Evolutionary conservation across 176 grass and related monocot species (phyloP).

Genomic region (Otatea glauca): DNA sequence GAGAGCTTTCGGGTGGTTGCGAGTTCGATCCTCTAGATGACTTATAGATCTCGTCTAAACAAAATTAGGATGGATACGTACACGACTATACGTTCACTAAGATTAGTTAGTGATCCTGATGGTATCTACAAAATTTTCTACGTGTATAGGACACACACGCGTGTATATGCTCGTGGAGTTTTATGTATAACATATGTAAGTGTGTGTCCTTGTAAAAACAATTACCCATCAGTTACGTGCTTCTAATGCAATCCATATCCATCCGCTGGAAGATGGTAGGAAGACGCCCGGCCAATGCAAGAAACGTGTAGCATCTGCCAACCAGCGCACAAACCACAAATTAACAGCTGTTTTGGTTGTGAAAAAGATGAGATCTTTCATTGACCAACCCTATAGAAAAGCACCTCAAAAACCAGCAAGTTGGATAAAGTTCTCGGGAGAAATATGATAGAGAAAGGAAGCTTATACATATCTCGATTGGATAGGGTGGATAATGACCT

Average conservation of each 20-base stretch:
- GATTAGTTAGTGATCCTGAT: too few species aligned
- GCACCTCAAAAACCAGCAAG: too few species aligned
- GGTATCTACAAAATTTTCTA: too few species aligned
- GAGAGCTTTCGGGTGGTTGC: too few species aligned
- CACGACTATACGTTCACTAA: too few species aligned
- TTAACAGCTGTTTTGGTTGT: neutral
- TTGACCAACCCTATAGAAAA: slow-evolving; percentile 12
- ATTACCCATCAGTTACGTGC: slow-evolving; percentile 49
- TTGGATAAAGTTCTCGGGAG: neutral
- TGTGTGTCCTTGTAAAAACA: neutral
- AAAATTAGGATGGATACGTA: too few species aligned
- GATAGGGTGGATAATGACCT: neutral
- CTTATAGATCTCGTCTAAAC: too few species aligned
- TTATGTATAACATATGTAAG: too few species aligned
- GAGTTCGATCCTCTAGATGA: too few species aligned
- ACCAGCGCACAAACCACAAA: neutral
- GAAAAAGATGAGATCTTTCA: neutral
- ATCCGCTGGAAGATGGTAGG: slow-evolving; percentile 2
- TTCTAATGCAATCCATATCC: slow-evolving; percentile 38
- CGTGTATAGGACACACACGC: too few species aligned
- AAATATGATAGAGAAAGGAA: neutral
- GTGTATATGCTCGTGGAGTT: too few species aligned
- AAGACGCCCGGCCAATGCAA: neutral
- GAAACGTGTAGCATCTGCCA: slow-evolving; percentile 38
- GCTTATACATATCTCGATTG: neutral